Evolutionary conservation across 1,139 yeast genomes (phyloP).

Genomic region (Magnusiomyces sp.): DNA sequence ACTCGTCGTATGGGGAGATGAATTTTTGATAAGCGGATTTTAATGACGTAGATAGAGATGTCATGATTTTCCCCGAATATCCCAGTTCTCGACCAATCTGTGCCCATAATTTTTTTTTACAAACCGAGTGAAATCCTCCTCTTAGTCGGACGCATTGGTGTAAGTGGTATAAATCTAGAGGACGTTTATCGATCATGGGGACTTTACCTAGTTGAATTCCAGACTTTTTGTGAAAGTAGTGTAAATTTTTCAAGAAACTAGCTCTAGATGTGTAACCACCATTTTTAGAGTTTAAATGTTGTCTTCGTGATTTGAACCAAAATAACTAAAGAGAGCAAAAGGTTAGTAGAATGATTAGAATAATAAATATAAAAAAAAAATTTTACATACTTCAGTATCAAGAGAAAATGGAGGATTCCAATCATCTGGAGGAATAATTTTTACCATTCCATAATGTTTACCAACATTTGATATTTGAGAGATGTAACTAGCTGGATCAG

Average conservation of each 20-base stretch:
- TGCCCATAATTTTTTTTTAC: slow-evolving; percentile 38
- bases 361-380: slow-evolving; percentile 28
- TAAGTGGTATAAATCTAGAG: slow-evolving; percentile 33
- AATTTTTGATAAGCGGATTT: slow-evolving; percentile 41
- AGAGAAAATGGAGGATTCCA: slow-evolving; percentile 37
- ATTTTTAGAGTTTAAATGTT: slow-evolving; percentile 36
- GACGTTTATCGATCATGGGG: slow-evolving; percentile 33
- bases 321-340: slow-evolving; percentile 20
- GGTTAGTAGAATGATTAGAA: background rate
- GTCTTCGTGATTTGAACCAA: slow-evolving; percentile 48
- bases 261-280: slow-evolving; percentile 25
- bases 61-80: slow-evolving; percentile 58
- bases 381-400: slow-evolving; percentile 38
- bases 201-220: slow-evolving; percentile 24
- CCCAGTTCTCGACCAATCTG: slow-evolving; percentile 65
- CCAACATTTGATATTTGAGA: slow-evolving; percentile 44
- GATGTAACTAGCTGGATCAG: slow-evolving; percentile 41
- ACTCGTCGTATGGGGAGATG: slow-evolving; percentile 32
- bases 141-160: slow-evolving; percentile 31
- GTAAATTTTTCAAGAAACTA: slow-evolving; percentile 27
- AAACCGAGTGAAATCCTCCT: slow-evolving; percentile 33
- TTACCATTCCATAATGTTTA: slow-evolving; percentile 58
- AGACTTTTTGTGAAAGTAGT: slow-evolving; percentile 30
- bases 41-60: slow-evolving; percentile 61
- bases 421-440: slow-evolving; percentile 47